Base-by-base conservation (phyloP, 2,329 filamentous ascomycete genomes). In the Cercospora zeina region DNA sequence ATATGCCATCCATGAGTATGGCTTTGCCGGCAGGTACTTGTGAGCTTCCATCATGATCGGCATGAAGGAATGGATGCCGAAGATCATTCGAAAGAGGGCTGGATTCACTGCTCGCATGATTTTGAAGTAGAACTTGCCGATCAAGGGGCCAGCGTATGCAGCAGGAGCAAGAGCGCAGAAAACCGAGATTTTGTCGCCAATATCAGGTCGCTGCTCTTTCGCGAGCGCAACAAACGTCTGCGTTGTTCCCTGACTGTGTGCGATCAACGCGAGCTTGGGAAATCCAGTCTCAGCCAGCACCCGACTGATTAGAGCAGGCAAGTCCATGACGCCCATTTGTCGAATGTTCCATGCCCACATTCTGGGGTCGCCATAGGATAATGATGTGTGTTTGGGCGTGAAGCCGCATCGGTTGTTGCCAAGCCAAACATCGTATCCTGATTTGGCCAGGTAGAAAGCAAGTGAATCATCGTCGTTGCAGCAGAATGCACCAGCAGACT, bases 341-440 rank as follows among this genome's bases (percentile, higher is more conserved):
- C 90, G 86, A 59, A 97, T 96, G 68, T 96, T 96, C 93, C 93
- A 97, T 42, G 88, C 87, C 93, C 93, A 97, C 90, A 97, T 96
- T 31, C 92, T 85, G 1, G 93, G 93, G 72, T 97, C 93, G 2
- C 79, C 79, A 67, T 89, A 87, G 1, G 85, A 77, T 39, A 97
- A 83, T 21, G 87, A 77, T 2, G 82, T 84, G 72, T 97, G 93
- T 66, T 87, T 84, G 0, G 93, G 93, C 0, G 84, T 80, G 76
- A 95, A 91, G 1, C 93, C 93, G 72, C 92, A 96, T 19, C 93
- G 85, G 73, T 96, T 97, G 77, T 96, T 96, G 4, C 93, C 93
- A 14, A 97, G 82, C 93, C 93, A 97, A 39, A 97, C 91, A 74
- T 97, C 93, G 75, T 91, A 97, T 1, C 93, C 93, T 0, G 89